These are phyloP conservation scores for Dryadomyces quercivorus DNA, from an alignment of 2,329 filamentous ascomycete genomes.

Conservation along the genomic window DNA sequence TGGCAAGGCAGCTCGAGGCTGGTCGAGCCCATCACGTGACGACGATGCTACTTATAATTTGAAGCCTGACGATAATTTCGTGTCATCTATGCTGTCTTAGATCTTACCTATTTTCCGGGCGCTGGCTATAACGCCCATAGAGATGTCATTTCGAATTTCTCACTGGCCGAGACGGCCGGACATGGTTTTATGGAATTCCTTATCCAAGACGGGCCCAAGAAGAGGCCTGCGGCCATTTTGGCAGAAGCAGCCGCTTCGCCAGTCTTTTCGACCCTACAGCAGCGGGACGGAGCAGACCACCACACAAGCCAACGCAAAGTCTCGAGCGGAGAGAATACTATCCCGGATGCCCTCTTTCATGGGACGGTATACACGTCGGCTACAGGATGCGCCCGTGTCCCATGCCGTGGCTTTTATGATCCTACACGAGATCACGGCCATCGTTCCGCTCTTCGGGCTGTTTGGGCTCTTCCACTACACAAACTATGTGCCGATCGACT, in stretches of 20 bases:
- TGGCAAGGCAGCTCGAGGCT: no score
- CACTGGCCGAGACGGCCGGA: no score
- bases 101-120: no score
- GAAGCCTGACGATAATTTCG: neutral
- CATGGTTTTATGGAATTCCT: no score
- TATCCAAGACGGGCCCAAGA: no score
- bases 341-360: constrained; percentile 52
- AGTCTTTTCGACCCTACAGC: neutral
- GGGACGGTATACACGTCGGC: constrained; percentile 53
- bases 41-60: neutral
- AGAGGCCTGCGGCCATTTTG: no score
- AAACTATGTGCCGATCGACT: constrained; percentile 53
- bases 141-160: no score
- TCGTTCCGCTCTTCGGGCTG: constrained; percentile 66
- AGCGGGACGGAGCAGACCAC: neutral
- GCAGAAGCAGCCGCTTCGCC: no score
- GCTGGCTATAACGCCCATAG: no score
- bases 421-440: constrained; percentile 82
- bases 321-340: constrained; percentile 33
- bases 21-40: neutral
- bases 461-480: constrained; percentile 70
- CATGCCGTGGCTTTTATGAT: constrained; percentile 80
- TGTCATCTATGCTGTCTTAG: no score
- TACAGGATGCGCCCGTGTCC: constrained; percentile 66
- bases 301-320: neutral